Base-by-base conservation (phyloP, 495 filamentous ascomycete species). In the Massariosphaeria phaeospora region DNA sequence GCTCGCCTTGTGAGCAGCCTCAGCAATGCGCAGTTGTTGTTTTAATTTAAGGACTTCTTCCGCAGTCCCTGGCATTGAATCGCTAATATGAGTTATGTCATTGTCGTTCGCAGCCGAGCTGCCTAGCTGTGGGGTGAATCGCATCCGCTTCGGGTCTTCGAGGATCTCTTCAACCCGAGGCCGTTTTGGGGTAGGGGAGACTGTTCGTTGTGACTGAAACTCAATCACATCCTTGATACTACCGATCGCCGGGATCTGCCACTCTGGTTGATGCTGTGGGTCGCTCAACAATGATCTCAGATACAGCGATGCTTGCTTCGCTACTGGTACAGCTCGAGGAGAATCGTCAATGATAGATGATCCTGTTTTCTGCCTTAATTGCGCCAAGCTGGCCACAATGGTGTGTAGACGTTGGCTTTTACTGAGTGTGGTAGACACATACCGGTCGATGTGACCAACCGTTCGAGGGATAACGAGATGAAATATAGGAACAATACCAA, bases 141-240 rank as follows among this genome's bases (percentile, higher is more conserved):
- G 59, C 54, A 58, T 50, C 21, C 55, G 24, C 31, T 63, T 63
- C 21, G 53, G 17, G 12, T 47, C 20, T 25, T 58, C 55, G 8
- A 42, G 34, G 31, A 50, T 11, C 8, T 42, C 41, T 1, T 58
- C 54, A 33, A 31, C 43, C 41, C 50, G 29, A 2, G 55, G 47
- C 8, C 55, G 47, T 36, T 58, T 58, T 7, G 46, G 39, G 29
- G 21, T 17, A 17, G 13, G 12, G 18, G 9, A 10, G 54, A 52
- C 26, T 58, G 39, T 30, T n/a, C n/a, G n/a, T n/a, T 58, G 29
- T n/a, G 45, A 41, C 23, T 46, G 33, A 27, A 25, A 58, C 21
- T 36, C 49, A 12, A 63, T 33, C n/a, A 53, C 42, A 42, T 63
- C 59, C 27, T 58, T 63, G 21, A 63, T 55, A 27, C 36, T 34